These are phyloP conservation scores for Akebia trifoliata DNA, from an alignment of 164 flowering plant species.

Conservation along the genomic window DNA sequence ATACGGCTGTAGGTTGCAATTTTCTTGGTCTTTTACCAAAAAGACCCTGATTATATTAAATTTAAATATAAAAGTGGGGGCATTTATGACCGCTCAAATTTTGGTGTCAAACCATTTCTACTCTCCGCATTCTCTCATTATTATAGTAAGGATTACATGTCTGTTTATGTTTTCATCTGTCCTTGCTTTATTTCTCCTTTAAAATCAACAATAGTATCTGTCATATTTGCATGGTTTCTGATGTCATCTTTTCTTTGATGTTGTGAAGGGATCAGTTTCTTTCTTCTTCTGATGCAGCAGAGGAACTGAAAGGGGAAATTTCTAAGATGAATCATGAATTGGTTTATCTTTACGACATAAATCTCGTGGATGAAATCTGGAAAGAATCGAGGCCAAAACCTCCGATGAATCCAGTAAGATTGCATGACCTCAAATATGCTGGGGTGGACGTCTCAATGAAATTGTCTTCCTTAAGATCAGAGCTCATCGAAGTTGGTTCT, in stretches of 20 bases:
- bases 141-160: too few relatives aligned
- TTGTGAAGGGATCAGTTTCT: conserved; percentile 93
- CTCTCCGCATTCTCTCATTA: too few relatives aligned
- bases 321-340: conserved; percentile 65
- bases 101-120: too few relatives aligned
- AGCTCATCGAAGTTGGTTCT: conserved; percentile 52
- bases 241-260: conserved; percentile 40
- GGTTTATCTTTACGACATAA: conserved; percentile 56
- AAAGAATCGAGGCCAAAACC: conserved; percentile 71
- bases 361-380: conserved; percentile 96
- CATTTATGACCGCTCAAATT: too few relatives aligned
- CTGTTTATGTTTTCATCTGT: background rate
- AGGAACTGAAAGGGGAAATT: conserved; percentile 68
- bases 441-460: conserved; percentile 76
- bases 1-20: too few relatives aligned
- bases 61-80: too few relatives aligned
- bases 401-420: conserved; percentile 59
- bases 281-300: conserved; percentile 89
- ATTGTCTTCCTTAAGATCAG: conserved; percentile 61
- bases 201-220: background rate
- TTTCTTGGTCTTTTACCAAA: too few relatives aligned
- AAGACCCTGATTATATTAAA: too few relatives aligned
- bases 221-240: conserved; percentile 20
- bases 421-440: conserved; percentile 84
- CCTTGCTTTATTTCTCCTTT: background rate